Percentiles rank a stretch among this genome's conserved stretches.
Conservation (phyloP, 441 rosid species). For the Croton laevigatus region DNA sequence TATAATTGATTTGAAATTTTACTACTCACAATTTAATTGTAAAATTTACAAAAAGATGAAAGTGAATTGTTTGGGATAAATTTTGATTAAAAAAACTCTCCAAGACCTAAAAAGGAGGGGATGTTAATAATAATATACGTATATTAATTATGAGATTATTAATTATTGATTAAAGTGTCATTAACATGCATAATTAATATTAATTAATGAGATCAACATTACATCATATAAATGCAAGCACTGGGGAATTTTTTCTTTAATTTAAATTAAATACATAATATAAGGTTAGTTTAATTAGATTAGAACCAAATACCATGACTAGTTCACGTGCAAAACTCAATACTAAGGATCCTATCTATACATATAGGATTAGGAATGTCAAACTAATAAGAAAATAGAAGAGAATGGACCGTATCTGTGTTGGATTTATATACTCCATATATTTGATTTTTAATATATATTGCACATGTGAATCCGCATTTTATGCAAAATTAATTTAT, state of each 20-base stretch:
- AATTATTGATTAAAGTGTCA: no score
- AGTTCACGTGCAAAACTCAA: constrained; percentile 48
- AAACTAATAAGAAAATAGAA: neutral
- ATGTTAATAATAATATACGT: no score
- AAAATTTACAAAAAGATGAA: no score
- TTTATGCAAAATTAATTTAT: constrained; percentile 37
- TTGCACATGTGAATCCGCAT: constrained; percentile 55
- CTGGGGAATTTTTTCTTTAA: constrained; percentile 2
- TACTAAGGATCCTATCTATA: constrained; percentile 21
- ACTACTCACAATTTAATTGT: no score
- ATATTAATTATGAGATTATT: no score
- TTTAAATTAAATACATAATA: neutral
- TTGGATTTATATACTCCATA: neutral
- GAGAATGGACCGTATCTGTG: no score
- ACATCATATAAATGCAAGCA: constrained; percentile 38
- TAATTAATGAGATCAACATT: constrained; percentile 39
- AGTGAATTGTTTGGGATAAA: no score
- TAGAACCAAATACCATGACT: constrained; percentile 12
- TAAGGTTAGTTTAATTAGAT: constrained; percentile 9
- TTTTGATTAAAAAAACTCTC: no score
- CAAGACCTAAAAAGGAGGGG: no score
- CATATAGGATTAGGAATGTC: no score
- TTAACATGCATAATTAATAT: neutral
- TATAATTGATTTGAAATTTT: no score
- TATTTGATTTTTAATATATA: neutral